phyloP scores from a whole-genome alignment of 768 basidiomycete genomes.

The Lactarius evosmus region DNA sequence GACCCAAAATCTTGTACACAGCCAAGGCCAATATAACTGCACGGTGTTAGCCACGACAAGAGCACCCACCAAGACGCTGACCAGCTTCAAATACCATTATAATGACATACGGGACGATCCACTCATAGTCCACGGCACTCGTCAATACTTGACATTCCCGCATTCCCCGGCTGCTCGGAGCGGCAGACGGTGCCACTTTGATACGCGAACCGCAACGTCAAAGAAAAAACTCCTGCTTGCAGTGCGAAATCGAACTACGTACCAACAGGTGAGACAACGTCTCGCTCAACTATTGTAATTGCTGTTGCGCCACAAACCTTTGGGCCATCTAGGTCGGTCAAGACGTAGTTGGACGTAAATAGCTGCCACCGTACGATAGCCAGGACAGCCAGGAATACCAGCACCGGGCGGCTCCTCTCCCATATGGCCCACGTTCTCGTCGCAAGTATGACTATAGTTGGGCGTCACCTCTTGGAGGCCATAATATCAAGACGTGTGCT shows the following conservation, averaged over 20 bases:
- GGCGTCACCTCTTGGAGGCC: no score
- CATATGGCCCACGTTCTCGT: slow-evolving; percentile 35
- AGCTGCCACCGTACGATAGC: background rate
- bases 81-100: slow-evolving; percentile 19
- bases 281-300: background rate
- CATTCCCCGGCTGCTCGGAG: background rate
- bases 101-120: slow-evolving; percentile 8
- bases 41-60: background rate
- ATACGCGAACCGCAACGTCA: background rate
- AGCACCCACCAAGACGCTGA: background rate
- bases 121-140: slow-evolving; percentile 2
- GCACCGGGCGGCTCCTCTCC: slow-evolving; percentile 28
- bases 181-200: background rate
- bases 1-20: slow-evolving; percentile 15
- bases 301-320: slow-evolving; percentile 11
- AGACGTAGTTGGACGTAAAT: background rate
- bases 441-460: slow-evolving; percentile 30
- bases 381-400: background rate
- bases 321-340: background rate
- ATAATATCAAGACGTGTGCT: background rate
- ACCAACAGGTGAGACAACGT: slow-evolving; percentile 3
- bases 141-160: background rate
- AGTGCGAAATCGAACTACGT: background rate
- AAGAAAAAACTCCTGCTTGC: background rate
- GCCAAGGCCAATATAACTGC: slow-evolving; percentile 19